Evolutionary conservation across 345 rosid species (phyloP), one percentile per base, ranked within the genome.

Genomic region (Sisymbrium altissimum): DNA sequence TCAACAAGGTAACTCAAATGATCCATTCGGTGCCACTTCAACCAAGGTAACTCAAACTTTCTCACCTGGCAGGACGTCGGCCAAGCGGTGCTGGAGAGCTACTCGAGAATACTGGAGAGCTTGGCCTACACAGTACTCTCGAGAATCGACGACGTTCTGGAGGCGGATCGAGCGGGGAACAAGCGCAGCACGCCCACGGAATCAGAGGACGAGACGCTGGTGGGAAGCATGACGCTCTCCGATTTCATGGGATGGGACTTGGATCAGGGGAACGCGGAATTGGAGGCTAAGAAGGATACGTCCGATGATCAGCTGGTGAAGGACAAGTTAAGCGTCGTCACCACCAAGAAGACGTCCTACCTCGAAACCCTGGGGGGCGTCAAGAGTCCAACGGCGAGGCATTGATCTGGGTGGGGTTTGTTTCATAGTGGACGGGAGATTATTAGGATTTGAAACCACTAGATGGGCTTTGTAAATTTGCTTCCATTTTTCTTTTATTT

Each of bases 1-100:
- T 48, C 83, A 94, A 87, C 25, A 23, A 23, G 25, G 25, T 23
- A 23, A 23, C 25, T 23, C 25, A 23, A n/a, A n/a, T n/a, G n/a
- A n/a, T n/a, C n/a, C n/a, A n/a, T n/a, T n/a, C n/a, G n/a, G n/a
- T n/a, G n/a, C 48, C 93, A 89, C 41, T 89, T 48, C 83, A 94
- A 87, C 25, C n/a, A 23, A 23, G 25, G 25, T 23, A 23, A 23
- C 25, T 23, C 25, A 23, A n/a, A n/a, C n/a, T n/a, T n/a, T n/a
- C n/a, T n/a, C n/a, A n/a, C n/a, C n/a, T n/a, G n/a, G 18, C 84
- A 89, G 92, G 99, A 92, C 73, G 84, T 95, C 17, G 99, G 99
- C 3, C 97, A 95, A 36, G 96, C 99, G 7, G 76, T 88, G 60
- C 78, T 92, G 4, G 99, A 95, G 80, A 95, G 98, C 79, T 94